phyloP scores from a whole-genome alignment of 83 land plant species.

The Thuja plicata region DNA sequence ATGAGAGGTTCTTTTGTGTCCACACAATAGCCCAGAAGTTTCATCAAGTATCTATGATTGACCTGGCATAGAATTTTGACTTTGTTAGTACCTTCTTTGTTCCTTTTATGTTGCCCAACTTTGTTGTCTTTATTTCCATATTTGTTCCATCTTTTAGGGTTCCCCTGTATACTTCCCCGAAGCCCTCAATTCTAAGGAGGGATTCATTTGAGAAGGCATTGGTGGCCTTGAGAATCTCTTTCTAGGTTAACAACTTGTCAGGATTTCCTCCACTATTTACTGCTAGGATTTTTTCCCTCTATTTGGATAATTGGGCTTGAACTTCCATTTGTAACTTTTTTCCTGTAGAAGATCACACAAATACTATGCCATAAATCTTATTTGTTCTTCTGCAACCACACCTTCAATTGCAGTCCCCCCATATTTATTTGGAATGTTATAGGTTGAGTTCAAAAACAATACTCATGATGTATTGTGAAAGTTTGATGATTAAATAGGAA shows the following conservation, averaged over 20 bases:
- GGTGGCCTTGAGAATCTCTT: constrained; percentile 71
- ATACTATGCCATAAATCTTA: constrained; percentile 13
- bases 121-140: constrained; percentile 69
- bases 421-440: not conserved
- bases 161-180: constrained; percentile 80
- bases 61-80: constrained; percentile 63
- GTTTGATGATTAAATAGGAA: no score
- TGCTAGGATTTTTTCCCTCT: constrained; percentile 29
- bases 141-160: constrained; percentile 62
- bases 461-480: no score
- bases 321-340: not conserved
- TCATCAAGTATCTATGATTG: constrained; percentile 63
- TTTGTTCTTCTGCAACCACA: constrained; percentile 12
- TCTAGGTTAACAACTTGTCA: constrained; percentile 37
- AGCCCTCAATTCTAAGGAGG: constrained; percentile 62
- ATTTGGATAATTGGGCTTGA: constrained; percentile 16
- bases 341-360: not conserved
- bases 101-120: constrained; percentile 62
- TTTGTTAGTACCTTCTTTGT: constrained; percentile 64
- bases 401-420: not conserved
- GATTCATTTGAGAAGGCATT: constrained; percentile 45
- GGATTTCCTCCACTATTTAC: constrained; percentile 28
- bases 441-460: no score
- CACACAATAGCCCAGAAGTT: constrained; percentile 67
- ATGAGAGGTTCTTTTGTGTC: constrained; percentile 48